phyloP scores from a whole-genome alignment of 495 filamentous ascomycete genomes.

The Schizothecium vesticola region DNA sequence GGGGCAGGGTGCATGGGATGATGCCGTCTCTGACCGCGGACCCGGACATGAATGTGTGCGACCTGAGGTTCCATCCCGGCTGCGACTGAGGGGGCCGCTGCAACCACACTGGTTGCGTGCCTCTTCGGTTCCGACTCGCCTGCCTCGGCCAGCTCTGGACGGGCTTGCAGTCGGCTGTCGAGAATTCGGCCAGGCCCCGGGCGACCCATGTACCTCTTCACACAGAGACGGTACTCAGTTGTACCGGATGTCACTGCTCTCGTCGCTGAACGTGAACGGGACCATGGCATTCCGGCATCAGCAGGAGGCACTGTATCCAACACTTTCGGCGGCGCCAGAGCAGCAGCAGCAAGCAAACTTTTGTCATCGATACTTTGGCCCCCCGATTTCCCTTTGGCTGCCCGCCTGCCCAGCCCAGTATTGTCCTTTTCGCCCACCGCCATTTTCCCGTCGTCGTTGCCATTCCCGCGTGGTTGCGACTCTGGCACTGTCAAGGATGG shows the following conservation, averaged over 20 bases:
- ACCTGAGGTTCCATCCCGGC: conserved; percentile 16
- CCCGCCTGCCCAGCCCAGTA: not conserved
- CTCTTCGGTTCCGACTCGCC: conserved; percentile 22
- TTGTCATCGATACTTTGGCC: not conserved
- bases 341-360: conserved; percentile 8
- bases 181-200: conserved; percentile 1
- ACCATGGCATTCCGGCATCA: not conserved
- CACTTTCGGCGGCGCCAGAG: not conserved
- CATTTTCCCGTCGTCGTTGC: not conserved
- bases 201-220: conserved; percentile 28
- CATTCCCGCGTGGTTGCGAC: not conserved
- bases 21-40: not conserved
- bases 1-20: not conserved
- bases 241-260: conserved; percentile 25
- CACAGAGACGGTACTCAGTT: conserved; percentile 24
- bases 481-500: not conserved
- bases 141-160: conserved; percentile 4
- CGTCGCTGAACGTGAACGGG: not conserved
- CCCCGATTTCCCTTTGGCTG: conserved; percentile 10
- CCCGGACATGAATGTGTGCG: conserved; percentile 1
- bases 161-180: conserved; percentile 5
- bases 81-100: conserved; percentile 12
- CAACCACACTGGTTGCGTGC: conserved; percentile 3
- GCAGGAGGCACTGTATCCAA: conserved; percentile 11
- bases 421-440: conserved; percentile 7